Conservation (phyloP, 768 basidiomycete genomes). For the Thelephora aurantiotincta region DNA sequence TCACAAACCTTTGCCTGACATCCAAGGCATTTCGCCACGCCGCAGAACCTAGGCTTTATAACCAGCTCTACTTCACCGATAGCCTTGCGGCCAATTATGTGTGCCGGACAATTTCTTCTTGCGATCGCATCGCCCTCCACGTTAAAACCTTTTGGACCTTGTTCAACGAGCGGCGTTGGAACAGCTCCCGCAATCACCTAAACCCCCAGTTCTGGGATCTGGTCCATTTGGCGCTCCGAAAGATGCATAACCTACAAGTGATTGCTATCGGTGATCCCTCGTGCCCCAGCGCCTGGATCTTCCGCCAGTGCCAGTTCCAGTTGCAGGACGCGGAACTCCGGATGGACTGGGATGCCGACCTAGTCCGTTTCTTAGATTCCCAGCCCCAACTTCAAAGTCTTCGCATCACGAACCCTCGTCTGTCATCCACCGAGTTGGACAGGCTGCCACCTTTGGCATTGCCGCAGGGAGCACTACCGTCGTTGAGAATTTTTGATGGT, state of each 20-base stretch:
- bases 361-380: conserved; percentile 32
- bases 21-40: conserved; percentile 32
- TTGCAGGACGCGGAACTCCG: conserved; percentile 34
- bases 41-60: conserved; percentile 34
- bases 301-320: conserved; percentile 29
- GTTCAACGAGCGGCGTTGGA: conserved; percentile 19
- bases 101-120: conserved; percentile 23
- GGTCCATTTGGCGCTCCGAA: conserved; percentile 27
- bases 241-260: conserved; percentile 28
- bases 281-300: conserved; percentile 28
- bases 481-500: conserved; percentile 31
- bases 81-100: conserved; percentile 20
- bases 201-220: conserved; percentile 28
- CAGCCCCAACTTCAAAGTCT: conserved; percentile 30
- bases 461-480: conserved; percentile 17
- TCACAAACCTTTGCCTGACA: conserved; percentile 25
- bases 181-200: conserved; percentile 7
- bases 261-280: conserved; percentile 28
- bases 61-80: conserved; percentile 24
- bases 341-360: conserved; percentile 31
- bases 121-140: conserved; percentile 20
- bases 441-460: conserved; percentile 6
- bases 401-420: conserved; percentile 12
- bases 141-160: conserved; percentile 29
- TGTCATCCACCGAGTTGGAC: conserved; percentile 1